These are phyloP conservation scores for Colletotrichum ledebouriae DNA, from an alignment of 2,329 filamentous ascomycete genomes.

Conservation along the genomic window DNA sequence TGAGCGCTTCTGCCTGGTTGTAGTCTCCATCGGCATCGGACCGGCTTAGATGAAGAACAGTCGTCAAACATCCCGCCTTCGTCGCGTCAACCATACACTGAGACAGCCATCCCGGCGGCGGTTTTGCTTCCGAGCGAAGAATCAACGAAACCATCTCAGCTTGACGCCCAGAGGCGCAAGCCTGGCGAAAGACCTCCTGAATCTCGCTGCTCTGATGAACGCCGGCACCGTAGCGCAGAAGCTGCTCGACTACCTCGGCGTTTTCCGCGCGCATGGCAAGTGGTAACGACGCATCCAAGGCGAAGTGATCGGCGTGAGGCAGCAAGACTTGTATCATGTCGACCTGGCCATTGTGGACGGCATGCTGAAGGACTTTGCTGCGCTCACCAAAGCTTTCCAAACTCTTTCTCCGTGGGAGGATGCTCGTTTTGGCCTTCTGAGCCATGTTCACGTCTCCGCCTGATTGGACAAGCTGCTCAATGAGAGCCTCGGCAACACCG, in stretches of 20 bases:
- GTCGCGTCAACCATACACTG: constrained; percentile 66
- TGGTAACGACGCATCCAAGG: constrained; percentile 64
- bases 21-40: constrained; percentile 67
- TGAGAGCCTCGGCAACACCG: constrained; percentile 68
- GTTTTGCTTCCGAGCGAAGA: constrained; percentile 63
- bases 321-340: constrained; percentile 68
- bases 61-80: constrained; percentile 62
- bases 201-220: constrained; percentile 55
- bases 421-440: constrained; percentile 61
- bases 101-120: constrained; percentile 58
- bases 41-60: constrained; percentile 64
- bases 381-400: constrained; percentile 63
- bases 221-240: constrained; percentile 64
- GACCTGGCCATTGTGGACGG: constrained; percentile 62
- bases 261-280: constrained; percentile 62
- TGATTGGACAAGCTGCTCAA: constrained; percentile 61
- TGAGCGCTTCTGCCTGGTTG: constrained; percentile 65
- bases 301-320: constrained; percentile 64
- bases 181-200: constrained; percentile 66
- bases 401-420: constrained; percentile 64
- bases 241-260: constrained; percentile 58
- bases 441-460: constrained; percentile 65
- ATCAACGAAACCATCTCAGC: constrained; percentile 62
- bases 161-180: constrained; percentile 61
- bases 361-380: constrained; percentile 64